Base-by-base conservation (phyloP, 1,284 basidiomycete species). In the Sporisorium iseilematis-ciliati region DNA sequence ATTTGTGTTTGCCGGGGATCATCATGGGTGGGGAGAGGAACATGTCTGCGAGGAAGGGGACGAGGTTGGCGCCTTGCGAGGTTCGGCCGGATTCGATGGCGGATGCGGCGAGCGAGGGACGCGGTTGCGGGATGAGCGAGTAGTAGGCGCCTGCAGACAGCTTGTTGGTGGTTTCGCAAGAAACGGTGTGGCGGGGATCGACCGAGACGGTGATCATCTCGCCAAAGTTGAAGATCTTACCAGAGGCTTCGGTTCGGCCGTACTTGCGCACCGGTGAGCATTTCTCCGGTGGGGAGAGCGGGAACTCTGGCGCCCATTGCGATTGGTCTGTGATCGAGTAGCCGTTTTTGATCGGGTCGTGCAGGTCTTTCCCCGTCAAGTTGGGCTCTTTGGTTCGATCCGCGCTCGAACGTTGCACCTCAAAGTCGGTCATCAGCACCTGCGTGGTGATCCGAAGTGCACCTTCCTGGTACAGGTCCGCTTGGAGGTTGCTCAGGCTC, bases 31-130 rank as follows among this genome's bases (percentile, higher is more conserved):
- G 72, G 7, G 38, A 46, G 11, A 55, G 49, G 20, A 69, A 65
- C 71, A 75, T 75, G 60, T 77, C 75, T 2, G 71, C 71, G 14
- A 77, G 45, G 51, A 75, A 75, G 16, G 72, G 72, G 53, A 75
- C 42, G 4, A 75, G 45, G 50, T 66, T 75, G 0, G 35, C 38
- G 0, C 53, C 63, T 11, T 31, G 12, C 1, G 49, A 18, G 7
- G 57, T 20, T 1, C 72, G 38, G 14, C 66, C 64, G 7, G 6
- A 54, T 4, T 21, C 7, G 1, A 62, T 48, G 3, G 3, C 0
- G 48, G 18, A 23, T 57, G n/a, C n/a, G n/a, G n/a, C 50, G 31
- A 68, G 52, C 0, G 1, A 0, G 2, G 57, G 55, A 1, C 35
- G 23, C 4, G 55, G 42, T 31, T 63, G 23, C 0, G 63, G 59